Evolutionary conservation across 176 grass and related monocot species (phyloP), one percentile per base, ranked within the genome.

Genomic region (Triticum dicoccoides): DNA sequence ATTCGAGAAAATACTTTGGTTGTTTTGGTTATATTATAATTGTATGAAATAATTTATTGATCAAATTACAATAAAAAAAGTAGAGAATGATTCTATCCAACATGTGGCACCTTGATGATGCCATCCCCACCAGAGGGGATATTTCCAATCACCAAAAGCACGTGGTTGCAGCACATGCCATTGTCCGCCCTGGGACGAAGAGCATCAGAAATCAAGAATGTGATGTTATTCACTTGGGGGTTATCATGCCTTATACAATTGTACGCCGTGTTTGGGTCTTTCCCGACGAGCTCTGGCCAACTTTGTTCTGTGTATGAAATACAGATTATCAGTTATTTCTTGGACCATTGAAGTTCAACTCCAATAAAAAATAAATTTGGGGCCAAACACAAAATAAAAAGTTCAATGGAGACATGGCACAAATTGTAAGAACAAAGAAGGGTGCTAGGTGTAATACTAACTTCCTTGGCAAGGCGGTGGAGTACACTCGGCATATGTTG

Each of bases 241-340:
- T 86, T 86, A 2, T 79, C 84, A 0, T 3, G 74, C 75, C 15
- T 54, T 59, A 86, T 61, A 18, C 2, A 3, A 0, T 4, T 20
- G 34, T 86, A 79, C 0, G 76, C 65, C 4, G 17, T 79, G 4
- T 79, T 20, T 35, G 44, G 6, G 65, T 79, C 84, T 65, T 70
- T 86, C 4, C 35, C 76, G 1, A 86, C 24, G 49, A 86, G 65
- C 76, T 86, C 65, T 21, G 76, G 84, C 84, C 84, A 86, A 4
- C 15, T 69, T 34, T 86, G 84, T 51, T 86, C 63, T 85, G 63
- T 49, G 42, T 20, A 67, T 17, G 15, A 23, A n/a, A 69, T 29
- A 9, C 32, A 54, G 1, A 69, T 78, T 17, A 83, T 1, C 0
- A 5, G 2, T 18, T 11, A 23, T n/a, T n/a, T 11, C 1, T 39